These are phyloP conservation scores for Amphicarpaea edgeworthii DNA, from an alignment of 306 rosid species.

Conservation along the genomic window DNA sequence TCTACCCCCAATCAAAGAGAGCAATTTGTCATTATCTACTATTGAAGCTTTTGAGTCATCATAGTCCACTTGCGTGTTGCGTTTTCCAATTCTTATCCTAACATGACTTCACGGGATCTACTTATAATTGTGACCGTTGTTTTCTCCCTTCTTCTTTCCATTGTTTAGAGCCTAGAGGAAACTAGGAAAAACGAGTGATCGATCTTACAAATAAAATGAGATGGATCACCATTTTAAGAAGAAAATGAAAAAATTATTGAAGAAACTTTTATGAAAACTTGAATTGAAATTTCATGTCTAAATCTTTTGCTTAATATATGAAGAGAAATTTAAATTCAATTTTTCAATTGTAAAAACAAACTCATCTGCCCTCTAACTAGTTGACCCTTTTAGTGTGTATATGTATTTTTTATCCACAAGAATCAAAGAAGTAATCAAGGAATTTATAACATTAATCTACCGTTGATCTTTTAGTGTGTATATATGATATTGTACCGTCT, in stretches of 20 bases:
- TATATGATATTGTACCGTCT: no score
- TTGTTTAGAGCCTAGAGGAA: neutral
- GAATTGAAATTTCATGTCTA: no score
- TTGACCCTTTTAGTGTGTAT: neutral
- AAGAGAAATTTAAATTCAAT: neutral
- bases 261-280: no score
- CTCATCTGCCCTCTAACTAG: neutral
- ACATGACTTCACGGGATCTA: neutral
- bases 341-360: neutral
- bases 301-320: neutral
- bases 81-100: constrained; percentile 5
- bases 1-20: constrained; percentile 14
- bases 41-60: constrained; percentile 37
- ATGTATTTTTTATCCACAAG: no score
- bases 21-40: constrained; percentile 2
- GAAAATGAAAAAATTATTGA: neutral
- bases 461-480: no score
- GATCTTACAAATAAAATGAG: neutral
- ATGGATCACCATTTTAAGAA: neutral
- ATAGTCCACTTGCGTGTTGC: constrained; percentile 19
- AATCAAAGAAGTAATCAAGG: no score
- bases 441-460: no score
- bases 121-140: neutral
- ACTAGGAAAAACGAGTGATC: neutral
- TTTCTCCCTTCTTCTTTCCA: neutral